Evolutionary conservation across 352 stramenopile species (phyloP).

Genomic region (Paralagenidium karlingii): DNA sequence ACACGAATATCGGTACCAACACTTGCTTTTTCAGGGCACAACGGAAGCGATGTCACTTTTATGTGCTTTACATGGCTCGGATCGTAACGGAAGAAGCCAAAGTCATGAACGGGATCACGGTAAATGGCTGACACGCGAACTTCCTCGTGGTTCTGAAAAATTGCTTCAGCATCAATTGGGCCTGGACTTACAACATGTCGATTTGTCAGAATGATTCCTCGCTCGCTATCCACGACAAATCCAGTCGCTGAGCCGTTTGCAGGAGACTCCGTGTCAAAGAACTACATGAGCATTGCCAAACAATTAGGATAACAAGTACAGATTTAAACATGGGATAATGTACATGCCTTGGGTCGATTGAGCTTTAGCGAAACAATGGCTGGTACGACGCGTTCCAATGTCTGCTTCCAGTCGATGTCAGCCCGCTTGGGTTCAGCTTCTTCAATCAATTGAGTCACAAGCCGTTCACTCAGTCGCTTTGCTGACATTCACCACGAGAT

Average conservation of each 20-base stretch:
- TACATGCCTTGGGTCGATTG: constrained; percentile 67
- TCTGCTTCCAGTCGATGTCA: constrained; percentile 69
- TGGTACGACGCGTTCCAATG: constrained; percentile 71
- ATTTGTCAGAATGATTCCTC: constrained; percentile 89
- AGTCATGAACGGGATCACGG: constrained; percentile 88
- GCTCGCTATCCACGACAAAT: constrained; percentile 87
- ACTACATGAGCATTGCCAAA: constrained; percentile 23
- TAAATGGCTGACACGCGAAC: constrained; percentile 87
- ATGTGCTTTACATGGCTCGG: constrained; percentile 80
- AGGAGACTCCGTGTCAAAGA: constrained; percentile 83
- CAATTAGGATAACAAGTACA: constrained; percentile 3
- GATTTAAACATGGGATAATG: not conserved
- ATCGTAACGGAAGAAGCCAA: constrained; percentile 88
- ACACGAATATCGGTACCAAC: constrained; percentile 90
- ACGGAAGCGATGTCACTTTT: constrained; percentile 53
- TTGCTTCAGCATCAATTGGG: constrained; percentile 77
- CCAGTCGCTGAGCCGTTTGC: constrained; percentile 84
- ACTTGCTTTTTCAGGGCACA: constrained; percentile 71
- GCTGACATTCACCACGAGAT: constrained; percentile 12
- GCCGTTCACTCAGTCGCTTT: constrained; percentile 43
- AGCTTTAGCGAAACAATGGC: constrained; percentile 84
- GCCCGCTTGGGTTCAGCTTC: constrained; percentile 54
- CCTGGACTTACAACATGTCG: constrained; percentile 84
- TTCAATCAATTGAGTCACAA: constrained; percentile 51
- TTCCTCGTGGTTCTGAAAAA: constrained; percentile 93